A percentile compares a stretch with the other conserved stretches of the same genome.
Conservation (phyloP, 1,139 yeast genomes). For the Martiniozyma asiatica region DNA sequence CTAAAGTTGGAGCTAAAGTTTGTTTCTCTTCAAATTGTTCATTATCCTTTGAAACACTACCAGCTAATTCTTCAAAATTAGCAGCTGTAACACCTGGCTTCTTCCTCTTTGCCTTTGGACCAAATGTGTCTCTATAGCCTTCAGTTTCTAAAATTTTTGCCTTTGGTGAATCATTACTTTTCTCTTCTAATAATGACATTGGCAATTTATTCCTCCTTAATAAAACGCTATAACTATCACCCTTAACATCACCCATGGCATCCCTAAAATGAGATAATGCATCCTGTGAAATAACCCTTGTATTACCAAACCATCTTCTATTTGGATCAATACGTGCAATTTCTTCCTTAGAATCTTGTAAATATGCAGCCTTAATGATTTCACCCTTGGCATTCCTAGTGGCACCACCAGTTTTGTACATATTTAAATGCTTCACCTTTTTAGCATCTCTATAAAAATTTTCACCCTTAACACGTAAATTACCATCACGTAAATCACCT, state of each 20-base stretch:
- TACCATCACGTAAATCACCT: conserved; percentile 76
- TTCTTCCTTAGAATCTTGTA: conserved; percentile 83
- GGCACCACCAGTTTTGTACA: conserved; percentile 90
- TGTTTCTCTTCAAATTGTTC: conserved; percentile 58
- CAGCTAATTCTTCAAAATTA: conserved; percentile 72
- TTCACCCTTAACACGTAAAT: conserved; percentile 90
- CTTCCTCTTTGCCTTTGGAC: conserved; percentile 91
- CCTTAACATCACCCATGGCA: conserved; percentile 79
- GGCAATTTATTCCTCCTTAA: conserved; percentile 87
- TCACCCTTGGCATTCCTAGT: conserved; percentile 82
- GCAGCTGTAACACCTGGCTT: conserved; percentile 70
- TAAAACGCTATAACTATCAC: conserved; percentile 81
- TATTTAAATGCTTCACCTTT: conserved; percentile 76
- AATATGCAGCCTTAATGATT: conserved; percentile 71
- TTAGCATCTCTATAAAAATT: conserved; percentile 93
- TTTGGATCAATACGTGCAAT: conserved; percentile 92
- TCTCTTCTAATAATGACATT: conserved; percentile 87
- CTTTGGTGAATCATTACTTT: conserved; percentile 61
- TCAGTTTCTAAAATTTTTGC: conserved; percentile 83
- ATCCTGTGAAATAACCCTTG: conserved; percentile 95
- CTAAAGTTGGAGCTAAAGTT: conserved; percentile 63
- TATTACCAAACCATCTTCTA: conserved; percentile 94
- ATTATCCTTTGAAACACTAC: conserved; percentile 44
- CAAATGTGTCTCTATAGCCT: conserved; percentile 70
- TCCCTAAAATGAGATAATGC: conserved; percentile 89